Evolutionary conservation across 805 yeast species (phyloP), one percentile per base, ranked within the genome.

Genomic region (Starmerella floricola): DNA sequence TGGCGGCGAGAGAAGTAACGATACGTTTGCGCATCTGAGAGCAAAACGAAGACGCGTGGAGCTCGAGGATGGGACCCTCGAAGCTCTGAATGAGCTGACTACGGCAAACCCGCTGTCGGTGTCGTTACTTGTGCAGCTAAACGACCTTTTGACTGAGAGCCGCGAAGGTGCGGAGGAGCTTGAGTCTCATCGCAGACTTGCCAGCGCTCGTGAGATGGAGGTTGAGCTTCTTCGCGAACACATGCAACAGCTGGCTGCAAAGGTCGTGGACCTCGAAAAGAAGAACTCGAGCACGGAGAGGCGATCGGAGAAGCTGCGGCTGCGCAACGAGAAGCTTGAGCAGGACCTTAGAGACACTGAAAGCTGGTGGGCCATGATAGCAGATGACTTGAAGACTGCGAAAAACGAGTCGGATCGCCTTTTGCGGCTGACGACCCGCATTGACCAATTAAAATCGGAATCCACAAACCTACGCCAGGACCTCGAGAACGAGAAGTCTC

Each of bases 121-220:
- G 11, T n/a, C 15, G 8, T 40, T 47, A 13, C 35, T 47, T 6
- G 36, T 38, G 2, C 35, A 44, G 37, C 35, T 46, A 11, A 50
- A 44, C 34, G 46, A 41, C 4, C 66, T 73, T 52, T 48, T 61
- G 31, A 68, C 71, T 30, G 59, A 72, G 44, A 61, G 64, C 5
- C 43, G 59, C n/a, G 64, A 72, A 32, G 28, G 16, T 3, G 58
- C 63, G 31, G 56, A 62, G 13, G 86, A 79, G 55, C 60, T 67
- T 15, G 61, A 68, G 33, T 62, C 64, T 20, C 69, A 68, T 42
- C 69, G 68, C 6, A 57, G 62, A 3, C 66, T 68, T 27, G 60
- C 64, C 13, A 50, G 55, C 6, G 50, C 60, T 2, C 63, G 75
- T 35, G 65, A 69, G 23, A 59, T 69, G 13, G 67, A 74, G 46